Evolutionary conservation across 257 asterid genomes (phyloP), one percentile per base, ranked within the genome.

Genomic region (Salvia hispanica): DNA sequence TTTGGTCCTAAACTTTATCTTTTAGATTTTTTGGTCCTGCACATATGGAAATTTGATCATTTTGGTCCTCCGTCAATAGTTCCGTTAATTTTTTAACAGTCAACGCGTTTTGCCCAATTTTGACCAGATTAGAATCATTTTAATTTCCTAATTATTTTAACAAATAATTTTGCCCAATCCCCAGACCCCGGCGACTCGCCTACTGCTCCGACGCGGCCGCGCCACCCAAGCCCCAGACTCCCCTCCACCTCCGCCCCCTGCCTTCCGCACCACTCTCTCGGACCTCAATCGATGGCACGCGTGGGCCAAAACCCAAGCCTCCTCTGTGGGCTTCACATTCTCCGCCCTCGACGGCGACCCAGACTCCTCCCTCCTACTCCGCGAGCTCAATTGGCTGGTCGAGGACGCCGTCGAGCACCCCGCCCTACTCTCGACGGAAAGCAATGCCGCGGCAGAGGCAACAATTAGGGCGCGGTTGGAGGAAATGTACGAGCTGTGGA

Each of bases 311-410:
- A 67, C 75, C 62, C 71, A 71, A 53, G 83, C 89, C 66, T 36
- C 83, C 53, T 76, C 86, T 0, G 89, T 86, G 62, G 92, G 96
- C 46, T 74, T 86, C 67, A 61, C 77, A 16, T 84, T 90, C 85
- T 43, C 71, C 76, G 82, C 85, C 72, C 72, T 81, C 31, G 98
- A 88, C 81, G 81, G 82, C 66, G 97, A 95, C 68, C 97, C 95
- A 0, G 93, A 81, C 72, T 64, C 95, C 40, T 62, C 75, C 54
- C 86, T 82, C 58, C 79, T 94, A 67, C 83, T 15, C 64, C 74
- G 94, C 53, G 97, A 93, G 73, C 95, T 93, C 69, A 84, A 79
- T 12, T 93, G 98, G 98, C 86, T 90, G 34, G 70, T 90, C 14
- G 78, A 90, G 61, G 97, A 92, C 72, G 86, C 83, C 5, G 52